These are phyloP conservation scores for Papiliotrema terrestris DNA, from an alignment of 1,284 basidiomycete species.

Conservation along the genomic window DNA sequence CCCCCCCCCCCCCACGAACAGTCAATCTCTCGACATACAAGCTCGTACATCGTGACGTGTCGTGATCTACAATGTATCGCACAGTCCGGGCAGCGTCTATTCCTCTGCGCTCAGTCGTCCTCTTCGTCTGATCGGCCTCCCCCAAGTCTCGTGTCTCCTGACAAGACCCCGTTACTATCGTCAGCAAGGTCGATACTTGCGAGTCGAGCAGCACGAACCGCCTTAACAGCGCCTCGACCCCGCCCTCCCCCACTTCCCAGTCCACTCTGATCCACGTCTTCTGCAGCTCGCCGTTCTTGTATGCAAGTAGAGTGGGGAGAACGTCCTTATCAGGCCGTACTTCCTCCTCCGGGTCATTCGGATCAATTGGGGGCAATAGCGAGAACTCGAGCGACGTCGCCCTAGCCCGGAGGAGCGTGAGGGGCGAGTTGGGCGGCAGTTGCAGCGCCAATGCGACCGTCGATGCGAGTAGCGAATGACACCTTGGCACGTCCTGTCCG, in stretches of 20 bases:
- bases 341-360: conserved; percentile 13
- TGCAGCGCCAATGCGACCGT: conserved; percentile 30
- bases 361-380: conserved; percentile 21
- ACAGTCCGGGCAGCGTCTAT: too few relatives aligned
- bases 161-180: not conserved
- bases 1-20: too few relatives aligned
- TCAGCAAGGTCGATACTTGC: not conserved
- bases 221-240: conserved; percentile 33
- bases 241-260: conserved; percentile 36
- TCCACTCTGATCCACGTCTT: conserved; percentile 45
- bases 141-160: not conserved
- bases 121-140: conserved; percentile 1
- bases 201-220: conserved; percentile 15
- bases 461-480: conserved; percentile 29
- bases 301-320: conserved; percentile 44
- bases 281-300: conserved; percentile 41
- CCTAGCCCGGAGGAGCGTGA: conserved; percentile 32
- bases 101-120: not conserved
- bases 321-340: conserved; percentile 42
- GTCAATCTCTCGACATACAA: too few relatives aligned
- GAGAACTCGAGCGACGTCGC: conserved; percentile 42
- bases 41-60: too few relatives aligned
- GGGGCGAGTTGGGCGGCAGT: conserved; percentile 12
- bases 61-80: too few relatives aligned
- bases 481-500: conserved; percentile 35